phyloP scores from a whole-genome alignment of 768 basidiomycete species.

The Naganishia kalamii region DNA sequence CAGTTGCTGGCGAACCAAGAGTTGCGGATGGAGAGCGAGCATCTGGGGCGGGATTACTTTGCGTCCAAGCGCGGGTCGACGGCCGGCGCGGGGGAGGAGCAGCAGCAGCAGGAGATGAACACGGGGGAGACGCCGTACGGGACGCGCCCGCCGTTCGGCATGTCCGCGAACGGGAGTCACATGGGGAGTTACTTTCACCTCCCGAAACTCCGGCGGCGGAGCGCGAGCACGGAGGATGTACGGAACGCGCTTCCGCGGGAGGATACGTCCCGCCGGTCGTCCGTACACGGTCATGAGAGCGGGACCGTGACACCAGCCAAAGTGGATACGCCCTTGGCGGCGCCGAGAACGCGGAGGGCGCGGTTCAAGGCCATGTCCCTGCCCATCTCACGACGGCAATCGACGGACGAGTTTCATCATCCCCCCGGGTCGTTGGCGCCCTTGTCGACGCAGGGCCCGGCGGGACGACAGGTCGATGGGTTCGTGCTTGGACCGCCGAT shows the following conservation, averaged over 20 bases:
- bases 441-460: neutral
- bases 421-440: neutral
- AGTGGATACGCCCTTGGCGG: neutral
- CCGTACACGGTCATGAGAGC: neutral
- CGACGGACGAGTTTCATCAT: neutral
- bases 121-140: neutral
- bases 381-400: constrained; percentile 8
- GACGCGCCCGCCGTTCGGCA: neutral
- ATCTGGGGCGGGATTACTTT: constrained; percentile 21
- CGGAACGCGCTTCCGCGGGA: neutral
- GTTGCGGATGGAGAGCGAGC: constrained; percentile 15
- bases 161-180: neutral
- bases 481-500: constrained; percentile 18
- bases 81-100: neutral
- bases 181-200: constrained; percentile 12
- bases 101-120: neutral
- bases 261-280: neutral
- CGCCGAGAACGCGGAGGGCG: neutral
- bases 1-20: constrained; percentile 10
- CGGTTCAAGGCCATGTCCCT: constrained; percentile 17
- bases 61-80: constrained; percentile 9
- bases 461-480: neutral
- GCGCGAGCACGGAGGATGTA: neutral
- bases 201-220: neutral
- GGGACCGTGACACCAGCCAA: neutral